A percentile compares a stretch with the other conserved stretches of the same genome.
Conservation (phyloP, 192 early-diverging fungal genomes). For the Entrophospora sp. region DNA sequence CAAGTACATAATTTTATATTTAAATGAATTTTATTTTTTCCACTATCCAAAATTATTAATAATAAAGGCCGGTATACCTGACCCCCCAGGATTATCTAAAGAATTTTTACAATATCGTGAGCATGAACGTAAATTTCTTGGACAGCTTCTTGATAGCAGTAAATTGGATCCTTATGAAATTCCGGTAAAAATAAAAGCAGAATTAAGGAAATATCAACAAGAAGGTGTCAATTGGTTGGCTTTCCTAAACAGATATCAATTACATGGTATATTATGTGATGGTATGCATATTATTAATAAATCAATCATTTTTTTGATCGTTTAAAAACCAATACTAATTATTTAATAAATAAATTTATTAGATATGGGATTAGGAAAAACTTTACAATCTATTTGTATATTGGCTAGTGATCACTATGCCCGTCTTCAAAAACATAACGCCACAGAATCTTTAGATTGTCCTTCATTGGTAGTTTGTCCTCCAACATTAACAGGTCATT, state of each 20-base stretch:
- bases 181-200: slow-evolving; percentile 85
- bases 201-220: slow-evolving; percentile 92
- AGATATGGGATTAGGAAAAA: slow-evolving; percentile 99
- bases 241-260: slow-evolving; percentile 91
- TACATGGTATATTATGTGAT: slow-evolving; percentile 97
- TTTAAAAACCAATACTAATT: neutral
- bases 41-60: neutral
- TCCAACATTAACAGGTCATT: slow-evolving; percentile 90
- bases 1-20: neutral
- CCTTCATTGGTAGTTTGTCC: slow-evolving; percentile 95
- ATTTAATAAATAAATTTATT: neutral
- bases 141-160: slow-evolving; percentile 84
- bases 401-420: slow-evolving; percentile 81
- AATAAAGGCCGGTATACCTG: slow-evolving; percentile 68
- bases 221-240: slow-evolving; percentile 98
- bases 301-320: neutral
- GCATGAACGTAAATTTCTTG: slow-evolving; percentile 87
- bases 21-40: neutral
- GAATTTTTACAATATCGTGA: slow-evolving; percentile 73
- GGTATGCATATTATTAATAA: slow-evolving; percentile 34
- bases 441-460: slow-evolving; percentile 52
- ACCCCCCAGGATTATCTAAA: slow-evolving; percentile 77
- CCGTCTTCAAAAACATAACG: slow-evolving; percentile 48
- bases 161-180: slow-evolving; percentile 82
- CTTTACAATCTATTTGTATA: slow-evolving; percentile 93